phyloP scores from a whole-genome alignment of 495 filamentous ascomycete genomes.

The Gamarada debralockiae region DNA sequence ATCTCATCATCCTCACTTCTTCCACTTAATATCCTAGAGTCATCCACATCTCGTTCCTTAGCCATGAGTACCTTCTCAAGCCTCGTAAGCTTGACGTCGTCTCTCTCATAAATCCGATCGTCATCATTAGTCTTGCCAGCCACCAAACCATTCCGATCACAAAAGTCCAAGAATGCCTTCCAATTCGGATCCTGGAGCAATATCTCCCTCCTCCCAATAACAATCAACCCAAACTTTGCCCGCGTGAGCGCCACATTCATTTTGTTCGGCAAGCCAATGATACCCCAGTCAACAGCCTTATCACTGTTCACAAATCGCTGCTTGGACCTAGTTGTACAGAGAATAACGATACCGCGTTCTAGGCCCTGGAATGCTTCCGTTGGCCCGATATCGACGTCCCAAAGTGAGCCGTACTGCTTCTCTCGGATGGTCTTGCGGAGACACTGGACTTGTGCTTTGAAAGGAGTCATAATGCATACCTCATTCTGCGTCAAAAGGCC shows the following conservation, averaged over 20 bases:
- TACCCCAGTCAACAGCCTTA: constrained; percentile 38
- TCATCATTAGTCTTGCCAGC: constrained; percentile 8
- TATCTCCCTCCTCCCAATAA: constrained; percentile 46
- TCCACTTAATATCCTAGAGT: constrained; percentile 11
- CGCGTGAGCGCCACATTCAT: constrained; percentile 55
- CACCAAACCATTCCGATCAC: constrained; percentile 36
- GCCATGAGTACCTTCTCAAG: constrained; percentile 23
- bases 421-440: constrained; percentile 36
- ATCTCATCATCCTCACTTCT: constrained; percentile 23
- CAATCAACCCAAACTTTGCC: constrained; percentile 47
- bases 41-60: constrained; percentile 13
- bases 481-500: constrained; percentile 35
- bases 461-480: constrained; percentile 53
- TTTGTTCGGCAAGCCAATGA: constrained; percentile 42
- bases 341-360: constrained; percentile 48
- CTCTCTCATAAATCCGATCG: background rate
- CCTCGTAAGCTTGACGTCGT: constrained; percentile 6
- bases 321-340: constrained; percentile 50
- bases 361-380: constrained; percentile 56
- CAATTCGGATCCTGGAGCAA: constrained; percentile 39
- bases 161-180: constrained; percentile 44
- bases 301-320: constrained; percentile 44
- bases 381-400: constrained; percentile 49
- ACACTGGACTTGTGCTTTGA: constrained; percentile 45
- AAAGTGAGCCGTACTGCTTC: constrained; percentile 25